These are phyloP conservation scores for Colletotrichum ledebouriae DNA, from an alignment of 2,329 filamentous ascomycete species.

Conservation along the genomic window DNA sequence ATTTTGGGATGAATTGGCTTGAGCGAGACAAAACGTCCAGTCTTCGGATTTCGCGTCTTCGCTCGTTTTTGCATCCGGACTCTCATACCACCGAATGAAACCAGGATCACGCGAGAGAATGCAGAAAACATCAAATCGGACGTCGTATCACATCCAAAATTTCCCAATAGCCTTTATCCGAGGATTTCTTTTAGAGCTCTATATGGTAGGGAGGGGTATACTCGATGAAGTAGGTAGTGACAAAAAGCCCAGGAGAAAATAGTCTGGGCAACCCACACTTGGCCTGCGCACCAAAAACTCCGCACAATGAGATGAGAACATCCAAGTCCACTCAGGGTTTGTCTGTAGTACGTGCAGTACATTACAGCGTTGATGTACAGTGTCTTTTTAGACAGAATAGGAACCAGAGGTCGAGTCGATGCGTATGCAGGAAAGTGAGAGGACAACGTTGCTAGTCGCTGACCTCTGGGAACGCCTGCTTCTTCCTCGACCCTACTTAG, in stretches of 20 bases:
- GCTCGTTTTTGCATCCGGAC: too few relatives aligned
- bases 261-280: constrained; percentile 9
- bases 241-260: background rate
- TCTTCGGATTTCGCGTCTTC: too few relatives aligned
- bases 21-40: too few relatives aligned
- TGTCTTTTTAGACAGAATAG: background rate
- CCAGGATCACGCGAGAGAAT: too few relatives aligned
- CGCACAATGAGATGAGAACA: constrained; percentile 33
- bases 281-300: background rate
- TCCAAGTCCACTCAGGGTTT: background rate
- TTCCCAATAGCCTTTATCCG: background rate
- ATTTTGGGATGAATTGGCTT: too few relatives aligned
- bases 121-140: too few relatives aligned
- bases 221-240: background rate
- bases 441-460: background rate
- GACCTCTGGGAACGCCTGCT: background rate
- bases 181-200: background rate
- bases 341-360: background rate
- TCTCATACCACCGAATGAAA: too few relatives aligned
- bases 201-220: too few relatives aligned
- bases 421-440: background rate
- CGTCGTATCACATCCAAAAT: too few relatives aligned
- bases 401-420: background rate
- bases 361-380: constrained; percentile 24
- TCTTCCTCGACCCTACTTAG: background rate